phyloP scores from a whole-genome alignment of 768 basidiomycete genomes.

The Kondoa subrosea region DNA sequence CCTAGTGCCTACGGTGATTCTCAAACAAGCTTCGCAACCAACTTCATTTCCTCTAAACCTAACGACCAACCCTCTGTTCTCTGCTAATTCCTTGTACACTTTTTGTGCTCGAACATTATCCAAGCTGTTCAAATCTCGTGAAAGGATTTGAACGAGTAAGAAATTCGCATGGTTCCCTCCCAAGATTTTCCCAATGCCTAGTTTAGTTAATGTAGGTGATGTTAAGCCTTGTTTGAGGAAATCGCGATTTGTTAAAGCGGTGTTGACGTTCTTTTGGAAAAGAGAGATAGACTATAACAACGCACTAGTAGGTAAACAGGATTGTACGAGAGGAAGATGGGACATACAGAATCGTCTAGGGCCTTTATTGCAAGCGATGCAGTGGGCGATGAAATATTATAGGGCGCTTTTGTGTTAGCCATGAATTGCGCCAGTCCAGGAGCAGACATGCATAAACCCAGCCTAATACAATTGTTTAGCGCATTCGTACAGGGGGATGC shows the following conservation, averaged over 20 bases:
- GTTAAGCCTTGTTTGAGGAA: slow-evolving; percentile 42
- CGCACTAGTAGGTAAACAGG: slow-evolving; percentile 1
- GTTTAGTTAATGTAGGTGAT: slow-evolving; percentile 31
- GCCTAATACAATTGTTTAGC: slow-evolving; percentile 36
- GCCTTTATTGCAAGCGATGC: slow-evolving; percentile 66
- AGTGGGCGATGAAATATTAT: slow-evolving; percentile 84
- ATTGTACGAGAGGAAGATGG: slow-evolving; percentile 25
- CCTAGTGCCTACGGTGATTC: slow-evolving; percentile 74
- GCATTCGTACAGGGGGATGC: background rate
- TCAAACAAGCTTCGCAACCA: slow-evolving; percentile 70
- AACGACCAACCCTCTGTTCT: slow-evolving; percentile 71
- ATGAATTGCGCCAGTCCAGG: slow-evolving; percentile 79
- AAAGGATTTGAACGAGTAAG: slow-evolving; percentile 58
- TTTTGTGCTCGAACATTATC: slow-evolving; percentile 48
- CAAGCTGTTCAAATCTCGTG: slow-evolving; percentile 36
- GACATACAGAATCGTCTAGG: slow-evolving; percentile 40
- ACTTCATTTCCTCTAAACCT: slow-evolving; percentile 69
- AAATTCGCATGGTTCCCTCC: slow-evolving; percentile 86
- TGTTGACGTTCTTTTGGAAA: slow-evolving; percentile 48
- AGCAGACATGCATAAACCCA: slow-evolving; percentile 78
- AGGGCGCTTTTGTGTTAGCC: slow-evolving; percentile 90
- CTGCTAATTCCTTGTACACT: slow-evolving; percentile 69
- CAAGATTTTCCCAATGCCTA: slow-evolving; percentile 48
- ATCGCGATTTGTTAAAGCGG: slow-evolving; percentile 45
- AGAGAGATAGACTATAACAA: slow-evolving; percentile 31